Base-by-base conservation (phyloP, 2,329 filamentous ascomycete genomes). In the Graphiopsis chlorocephala region DNA sequence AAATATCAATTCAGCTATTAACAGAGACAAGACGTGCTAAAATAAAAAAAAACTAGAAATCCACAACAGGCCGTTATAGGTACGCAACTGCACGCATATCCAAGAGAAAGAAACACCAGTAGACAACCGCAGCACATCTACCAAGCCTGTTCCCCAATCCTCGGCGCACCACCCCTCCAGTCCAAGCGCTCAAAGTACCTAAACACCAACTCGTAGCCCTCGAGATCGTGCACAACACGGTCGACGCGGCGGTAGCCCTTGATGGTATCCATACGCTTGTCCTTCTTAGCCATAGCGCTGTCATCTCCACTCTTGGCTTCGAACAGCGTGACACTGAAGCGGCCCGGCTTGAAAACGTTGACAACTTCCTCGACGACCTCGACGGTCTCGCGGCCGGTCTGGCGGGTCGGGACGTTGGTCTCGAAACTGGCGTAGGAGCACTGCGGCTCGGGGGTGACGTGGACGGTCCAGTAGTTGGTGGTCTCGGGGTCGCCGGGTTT, bases 391-490 rank as follows among this genome's bases (percentile, higher is more conserved):
- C 93, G 90, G 17, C 93, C 93, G 64, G 87, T 92, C 80, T 97
- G 92, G 5, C 88, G 89, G 28, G 92, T 90, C 1, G 95, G 95
- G 4, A 99, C 94, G 72, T 98, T 99, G 70, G 95, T 98, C 83
- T 99, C 95, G 75, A 99, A 99, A 1, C 93, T 97, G 38, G 95
- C 95, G 77, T 96, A 99, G 5, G 93, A 97, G 83, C 94, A 99
- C 73, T 97, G 88, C 15, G 94, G 92, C 83, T 99, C 95, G 0
- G 95, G 95, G 0, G 95, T 99, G 70, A 99, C 95, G 75, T 99
- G 95, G 26, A 99, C 95, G 0, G 94, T 99, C 80, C 97, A 99
- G 81, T 99, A 99, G 80, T 98, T 93, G 47, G 87, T 90, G 14
- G 71, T 70, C 11, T 73, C 72, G 10, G 70, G 68, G 61, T 77